phyloP scores from a whole-genome alignment of 768 basidiomycete species.

The Amanita rimosa region DNA sequence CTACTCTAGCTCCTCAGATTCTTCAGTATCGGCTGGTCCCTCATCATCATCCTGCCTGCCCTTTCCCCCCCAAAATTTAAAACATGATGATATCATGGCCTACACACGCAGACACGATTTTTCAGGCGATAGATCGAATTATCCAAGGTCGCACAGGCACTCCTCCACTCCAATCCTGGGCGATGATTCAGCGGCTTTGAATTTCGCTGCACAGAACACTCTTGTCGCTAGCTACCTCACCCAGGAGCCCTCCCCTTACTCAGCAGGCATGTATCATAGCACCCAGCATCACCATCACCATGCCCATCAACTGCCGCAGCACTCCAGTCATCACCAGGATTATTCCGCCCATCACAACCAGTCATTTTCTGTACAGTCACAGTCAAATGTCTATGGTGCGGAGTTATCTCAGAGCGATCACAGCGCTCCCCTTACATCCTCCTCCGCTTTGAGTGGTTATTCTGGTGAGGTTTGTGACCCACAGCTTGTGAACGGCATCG shows the following conservation, averaged over 20 bases:
- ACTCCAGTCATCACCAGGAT: conserved; percentile 9
- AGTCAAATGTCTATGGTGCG: not conserved
- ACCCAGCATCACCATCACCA: conserved; percentile 7
- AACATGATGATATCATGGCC: conserved; percentile 7
- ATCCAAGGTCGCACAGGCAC: conserved; percentile 5
- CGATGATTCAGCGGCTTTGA: not conserved
- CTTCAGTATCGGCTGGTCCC: not conserved
- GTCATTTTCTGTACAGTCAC: not conserved
- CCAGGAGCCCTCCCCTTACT: conserved; percentile 9
- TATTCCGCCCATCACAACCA: conserved; percentile 4
- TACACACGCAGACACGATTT: not conserved
- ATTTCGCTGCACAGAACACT: conserved; percentile 9
- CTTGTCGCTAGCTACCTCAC: conserved; percentile 8
- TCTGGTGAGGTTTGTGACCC: conserved; percentile 4
- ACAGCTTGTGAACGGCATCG: conserved; percentile 5
- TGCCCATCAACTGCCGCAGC: conserved; percentile 11
- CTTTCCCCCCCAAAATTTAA: conserved; percentile 5
- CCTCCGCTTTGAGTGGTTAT: not conserved
- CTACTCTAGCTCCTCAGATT: conserved; percentile 10
- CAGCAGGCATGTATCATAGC: conserved; percentile 4
- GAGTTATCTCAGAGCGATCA: conserved; percentile 3
- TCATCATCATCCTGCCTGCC: not conserved
- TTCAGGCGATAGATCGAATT: conserved; percentile 3
- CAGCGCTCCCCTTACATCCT: conserved; percentile 2
- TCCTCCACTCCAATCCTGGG: not conserved